Evolutionary conservation across 2,329 filamentous ascomycete species (phyloP).

Genomic region (Teratosphaeria epicoccoides): DNA sequence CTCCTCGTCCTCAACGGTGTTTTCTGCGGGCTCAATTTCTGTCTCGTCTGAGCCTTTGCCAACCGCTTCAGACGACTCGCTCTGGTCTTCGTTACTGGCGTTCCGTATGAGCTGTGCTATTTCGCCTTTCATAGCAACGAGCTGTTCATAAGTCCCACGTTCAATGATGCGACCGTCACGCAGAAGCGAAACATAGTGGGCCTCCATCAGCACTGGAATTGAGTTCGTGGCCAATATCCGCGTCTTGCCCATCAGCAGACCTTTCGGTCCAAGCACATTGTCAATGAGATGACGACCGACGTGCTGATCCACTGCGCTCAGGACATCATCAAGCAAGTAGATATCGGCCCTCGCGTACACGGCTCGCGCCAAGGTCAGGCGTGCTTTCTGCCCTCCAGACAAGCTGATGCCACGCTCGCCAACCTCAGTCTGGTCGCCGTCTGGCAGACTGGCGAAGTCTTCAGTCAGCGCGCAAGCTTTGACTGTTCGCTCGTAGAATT

Average conservation of each 20-base stretch:
- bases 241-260: conserved; percentile 74
- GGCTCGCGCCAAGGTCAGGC: conserved; percentile 80
- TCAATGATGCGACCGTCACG: conserved; percentile 76
- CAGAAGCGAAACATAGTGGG: conserved; percentile 78
- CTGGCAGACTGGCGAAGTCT: conserved; percentile 83
- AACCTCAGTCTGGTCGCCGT: conserved; percentile 93
- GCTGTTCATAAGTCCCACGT: conserved; percentile 78
- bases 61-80: conserved; percentile 11
- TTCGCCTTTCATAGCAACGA: conserved; percentile 88
- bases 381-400: conserved; percentile 91
- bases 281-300: conserved; percentile 92
- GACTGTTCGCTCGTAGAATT: conserved; percentile 88
- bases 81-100: conserved; percentile 45
- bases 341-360: conserved; percentile 96
- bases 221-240: conserved; percentile 91
- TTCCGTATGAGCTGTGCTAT: conserved; percentile 76
- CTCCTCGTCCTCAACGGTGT: conserved; percentile 39
- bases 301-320: conserved; percentile 97
- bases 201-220: conserved; percentile 78
- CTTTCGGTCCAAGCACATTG: conserved; percentile 77
- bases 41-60: conserved; percentile 35
- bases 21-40: conserved; percentile 27
- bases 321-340: conserved; percentile 84
- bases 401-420: conserved; percentile 94
- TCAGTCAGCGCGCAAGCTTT: conserved; percentile 83